Percentiles rank a stretch among this genome's conserved stretches.
Conservation (phyloP, 2,329 filamentous ascomycete genomes). For the Curvularia lunata region DNA sequence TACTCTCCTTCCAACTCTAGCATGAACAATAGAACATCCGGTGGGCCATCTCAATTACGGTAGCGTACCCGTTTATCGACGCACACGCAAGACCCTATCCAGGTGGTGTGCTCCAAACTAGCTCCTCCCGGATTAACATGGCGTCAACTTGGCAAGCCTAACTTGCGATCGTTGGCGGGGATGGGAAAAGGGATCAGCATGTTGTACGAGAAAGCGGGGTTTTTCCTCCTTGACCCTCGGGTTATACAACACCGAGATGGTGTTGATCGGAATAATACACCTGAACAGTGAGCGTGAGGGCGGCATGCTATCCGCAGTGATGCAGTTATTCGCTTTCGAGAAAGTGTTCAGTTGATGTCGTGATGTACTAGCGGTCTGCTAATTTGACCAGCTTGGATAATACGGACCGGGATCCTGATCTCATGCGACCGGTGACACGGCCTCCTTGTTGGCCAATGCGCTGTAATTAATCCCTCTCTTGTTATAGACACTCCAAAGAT, state of each 20-base stretch:
- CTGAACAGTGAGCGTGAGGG: background rate
- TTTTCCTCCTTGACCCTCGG: slow-evolving; percentile 21
- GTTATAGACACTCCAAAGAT: background rate
- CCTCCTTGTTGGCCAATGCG: background rate
- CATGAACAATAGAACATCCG: slow-evolving; percentile 16
- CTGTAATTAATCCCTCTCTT: background rate
- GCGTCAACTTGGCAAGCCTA: slow-evolving; percentile 14
- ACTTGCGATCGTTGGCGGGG: slow-evolving; percentile 15
- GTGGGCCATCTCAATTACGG: slow-evolving; percentile 23
- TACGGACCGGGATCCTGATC: background rate
- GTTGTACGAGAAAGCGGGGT: slow-evolving; percentile 6
- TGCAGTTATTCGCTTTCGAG: background rate
- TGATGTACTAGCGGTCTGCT: background rate
- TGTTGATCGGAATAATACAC: background rate
- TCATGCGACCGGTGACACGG: background rate
- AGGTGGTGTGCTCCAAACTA: slow-evolving; percentile 17
- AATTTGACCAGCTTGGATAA: background rate
- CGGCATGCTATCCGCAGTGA: background rate
- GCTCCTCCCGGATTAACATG: background rate
- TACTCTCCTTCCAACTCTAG: background rate
- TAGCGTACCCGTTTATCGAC: slow-evolving; percentile 15
- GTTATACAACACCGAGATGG: slow-evolving; percentile 16
- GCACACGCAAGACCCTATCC: slow-evolving; percentile 21
- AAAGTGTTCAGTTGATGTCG: background rate
- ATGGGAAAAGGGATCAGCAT: slow-evolving; percentile 19